Conservation (phyloP, 2,329 filamentous ascomycete genomes). For the Aspergillus jensenii region DNA sequence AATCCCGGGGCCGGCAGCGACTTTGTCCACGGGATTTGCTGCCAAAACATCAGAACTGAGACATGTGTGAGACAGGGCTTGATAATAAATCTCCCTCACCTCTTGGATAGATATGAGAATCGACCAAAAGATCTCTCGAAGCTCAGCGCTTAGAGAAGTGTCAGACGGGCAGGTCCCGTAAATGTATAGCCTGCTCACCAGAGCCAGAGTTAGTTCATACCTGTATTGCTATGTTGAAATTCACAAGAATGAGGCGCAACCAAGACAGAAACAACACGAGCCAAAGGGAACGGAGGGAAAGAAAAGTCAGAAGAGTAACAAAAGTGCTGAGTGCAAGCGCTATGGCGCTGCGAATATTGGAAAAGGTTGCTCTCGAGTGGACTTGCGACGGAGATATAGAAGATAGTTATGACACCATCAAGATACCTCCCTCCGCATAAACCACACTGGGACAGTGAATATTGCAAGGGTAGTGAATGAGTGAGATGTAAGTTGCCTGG, state of each 20-base stretch:
- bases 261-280: background rate
- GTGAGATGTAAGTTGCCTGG: background rate
- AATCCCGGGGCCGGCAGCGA: background rate
- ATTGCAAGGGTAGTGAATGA: background rate
- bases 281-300: background rate
- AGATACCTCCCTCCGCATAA: background rate
- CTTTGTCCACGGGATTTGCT: background rate
- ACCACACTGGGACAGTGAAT: background rate
- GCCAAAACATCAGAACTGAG: background rate
- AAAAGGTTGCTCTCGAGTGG: background rate
- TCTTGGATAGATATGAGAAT: background rate
- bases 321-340: background rate
- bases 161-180: slow-evolving; percentile 3
- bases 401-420: background rate
- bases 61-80: background rate
- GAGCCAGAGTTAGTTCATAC: slow-evolving; percentile 9
- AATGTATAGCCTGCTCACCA: slow-evolving; percentile 10
- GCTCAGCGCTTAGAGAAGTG: background rate
- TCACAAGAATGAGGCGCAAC: background rate
- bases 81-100: background rate
- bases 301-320: background rate
- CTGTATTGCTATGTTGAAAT: background rate
- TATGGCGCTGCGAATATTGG: background rate
- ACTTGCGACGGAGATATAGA: background rate
- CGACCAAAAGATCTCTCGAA: background rate